Conservation (phyloP, 306 rosid genomes). For the Vicia faba region DNA sequence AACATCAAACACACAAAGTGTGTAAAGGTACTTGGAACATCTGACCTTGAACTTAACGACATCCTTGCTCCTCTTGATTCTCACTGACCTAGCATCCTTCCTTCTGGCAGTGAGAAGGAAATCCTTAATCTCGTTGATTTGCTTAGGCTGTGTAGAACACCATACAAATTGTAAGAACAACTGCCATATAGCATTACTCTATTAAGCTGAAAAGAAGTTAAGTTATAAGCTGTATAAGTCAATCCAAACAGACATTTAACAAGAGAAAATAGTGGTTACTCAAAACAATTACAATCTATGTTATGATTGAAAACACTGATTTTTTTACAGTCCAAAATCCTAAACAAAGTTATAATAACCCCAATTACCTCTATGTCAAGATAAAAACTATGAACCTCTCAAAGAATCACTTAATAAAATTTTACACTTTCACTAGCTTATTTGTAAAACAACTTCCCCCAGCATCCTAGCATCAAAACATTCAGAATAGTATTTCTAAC, state of each 20-base stretch:
- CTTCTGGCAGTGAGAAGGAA: conserved; percentile 90
- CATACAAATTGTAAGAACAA: neutral
- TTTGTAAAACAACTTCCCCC: neutral
- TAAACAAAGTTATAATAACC: neutral
- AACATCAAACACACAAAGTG: conserved; percentile 71
- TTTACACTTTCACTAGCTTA: conserved; percentile 5
- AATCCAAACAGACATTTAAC: no score
- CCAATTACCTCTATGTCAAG: neutral
- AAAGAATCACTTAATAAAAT: neutral
- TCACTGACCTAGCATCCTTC: conserved; percentile 85
- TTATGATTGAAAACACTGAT: neutral
- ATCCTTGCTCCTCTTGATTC: conserved; percentile 79
- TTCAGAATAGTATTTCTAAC: neutral
- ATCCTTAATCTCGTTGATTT: conserved; percentile 89
- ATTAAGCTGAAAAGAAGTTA: neutral
- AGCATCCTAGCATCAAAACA: neutral
- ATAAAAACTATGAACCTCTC: neutral
- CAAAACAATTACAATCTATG: neutral
- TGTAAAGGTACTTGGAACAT: conserved; percentile 92
- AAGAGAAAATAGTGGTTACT: no score
- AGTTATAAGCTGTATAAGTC: neutral
- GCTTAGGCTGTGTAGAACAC: conserved; percentile 65
- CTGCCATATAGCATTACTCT: neutral
- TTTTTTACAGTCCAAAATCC: neutral
- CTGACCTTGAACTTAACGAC: conserved; percentile 90